Evolutionary conservation across 257 asterid genomes (phyloP), one percentile per base, ranked within the genome.

Genomic region (Solanum chaucha): DNA sequence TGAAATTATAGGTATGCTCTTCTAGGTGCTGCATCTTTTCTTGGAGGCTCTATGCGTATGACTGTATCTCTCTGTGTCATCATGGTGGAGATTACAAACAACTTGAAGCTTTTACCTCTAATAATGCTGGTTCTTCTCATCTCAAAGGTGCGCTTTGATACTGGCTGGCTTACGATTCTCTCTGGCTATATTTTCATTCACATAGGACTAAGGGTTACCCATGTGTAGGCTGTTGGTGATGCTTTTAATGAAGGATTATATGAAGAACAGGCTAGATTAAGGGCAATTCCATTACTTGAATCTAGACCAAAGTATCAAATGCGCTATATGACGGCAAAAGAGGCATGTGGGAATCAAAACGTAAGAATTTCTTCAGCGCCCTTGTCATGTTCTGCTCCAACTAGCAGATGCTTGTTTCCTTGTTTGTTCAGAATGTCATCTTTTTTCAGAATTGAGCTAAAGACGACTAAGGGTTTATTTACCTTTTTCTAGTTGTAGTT

Each of bases 1-100:
- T 90, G 89, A 84, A 82, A 88, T 72, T 90, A 83, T 86, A 97
- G 98, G 89, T 97, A 97, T 97, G 99, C 99, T 85, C 94, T 97
- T 87, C 86, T 97, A 71, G 99, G 99, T 36, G 99, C 99, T 88
- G 99, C 99, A 85, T 96, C 99, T 86, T 95, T 97, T 90, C 98
- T 97, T 83, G 99, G 99, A 88, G 99, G 99, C 81, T 97, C 99
- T n/a, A 97, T 96, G 99, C 92, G 99, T 90, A 96, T 97, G 99
- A 97, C 99, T 10, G 98, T 97, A 24, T 97, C 99, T 85, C 98
- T 97, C 61, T 97, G 99, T 92, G 99, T 97, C 81, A 97, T 97
- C 85, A 95, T 97, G 98, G 98, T 97, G 41, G 99, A 97, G 91
- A 95, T 97, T 87, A 92, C 99, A 8, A 97, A 96, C 89, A 97